A percentile compares a stretch with the other conserved stretches of the same genome.
phyloP scores from a whole-genome alignment of 1,139 yeast species.

The Hyphopichia buzzinii region DNA sequence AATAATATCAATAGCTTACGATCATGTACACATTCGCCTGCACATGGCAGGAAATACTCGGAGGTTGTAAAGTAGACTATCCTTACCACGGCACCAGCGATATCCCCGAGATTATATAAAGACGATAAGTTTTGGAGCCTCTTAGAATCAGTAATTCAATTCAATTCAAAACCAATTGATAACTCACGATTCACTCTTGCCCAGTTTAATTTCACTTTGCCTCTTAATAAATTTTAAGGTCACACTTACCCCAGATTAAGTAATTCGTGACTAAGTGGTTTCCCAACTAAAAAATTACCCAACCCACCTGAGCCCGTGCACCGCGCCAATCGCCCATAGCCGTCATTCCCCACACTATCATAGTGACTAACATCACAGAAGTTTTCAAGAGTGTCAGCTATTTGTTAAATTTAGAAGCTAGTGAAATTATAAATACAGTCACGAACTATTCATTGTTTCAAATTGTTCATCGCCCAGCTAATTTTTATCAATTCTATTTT shows the following conservation, averaged over 20 bases:
- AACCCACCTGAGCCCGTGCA: background rate
- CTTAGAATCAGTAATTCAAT: too few species aligned
- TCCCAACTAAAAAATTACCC: background rate
- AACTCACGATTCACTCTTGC: too few species aligned
- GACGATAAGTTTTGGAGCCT: background rate
- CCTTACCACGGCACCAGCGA: background rate
- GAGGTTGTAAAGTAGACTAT: background rate
- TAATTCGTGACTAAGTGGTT: background rate
- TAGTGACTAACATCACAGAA: background rate
- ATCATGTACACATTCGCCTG: background rate
- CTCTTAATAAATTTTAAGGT: too few species aligned
- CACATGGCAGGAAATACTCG: background rate
- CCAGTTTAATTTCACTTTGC: too few species aligned
- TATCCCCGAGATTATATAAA: background rate
- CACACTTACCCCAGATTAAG: background rate
- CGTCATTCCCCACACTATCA: background rate
- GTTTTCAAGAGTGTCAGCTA: too few species aligned
- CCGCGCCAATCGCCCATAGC: background rate
- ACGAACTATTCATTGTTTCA: too few species aligned
- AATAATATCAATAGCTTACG: too few species aligned
- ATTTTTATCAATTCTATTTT: background rate
- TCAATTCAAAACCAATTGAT: too few species aligned
- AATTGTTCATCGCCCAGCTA: too few species aligned
- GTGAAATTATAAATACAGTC: too few species aligned
- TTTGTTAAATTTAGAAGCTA: too few species aligned